Base-by-base conservation (phyloP, 2,329 filamentous ascomycete genomes). In the Microcyclosporella mali region DNA sequence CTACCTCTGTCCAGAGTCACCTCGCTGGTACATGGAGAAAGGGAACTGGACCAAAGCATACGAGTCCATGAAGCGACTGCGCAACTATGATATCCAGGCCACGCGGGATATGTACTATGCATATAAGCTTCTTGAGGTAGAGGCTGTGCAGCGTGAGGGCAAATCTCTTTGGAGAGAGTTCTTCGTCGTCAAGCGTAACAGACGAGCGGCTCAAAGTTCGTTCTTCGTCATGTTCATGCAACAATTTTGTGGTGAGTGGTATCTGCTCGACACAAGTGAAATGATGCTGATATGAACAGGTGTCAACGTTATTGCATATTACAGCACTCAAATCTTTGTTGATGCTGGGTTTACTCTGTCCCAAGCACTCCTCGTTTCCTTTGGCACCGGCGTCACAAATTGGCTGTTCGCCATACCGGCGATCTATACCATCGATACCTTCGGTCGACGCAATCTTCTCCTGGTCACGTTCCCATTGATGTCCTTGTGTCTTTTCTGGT, bases 401-500 rank as follows among this genome's bases (percentile, higher is more conserved):
- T 50, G 47, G 47, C 41, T 50, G 21, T 50, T 50, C 35, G 47
- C 47, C 16, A 50, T 50, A 18, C 47, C 47, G 14, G 47, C 47
- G 7, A 40, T 50, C 37, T 50, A 49, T 18, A 49, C 47, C 9
- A 71, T 71, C 43, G 68, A 66, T 46, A 63, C 67, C 0, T 69
- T 68, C 28, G 68, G 68, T 6, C 65, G 68, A 3, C 65, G 69
- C 8, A 69, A 68, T 33, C 56, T 71, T 0, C 58, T 71, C 1
- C 62, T 71, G 1, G 63, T 61, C 1, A 70, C 67, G 1, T 71
- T 70, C 45, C 69, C 69, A 0, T 54, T 69, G 3, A 69, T 71
- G 67, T 52, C 60, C 1, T 63, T 72, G 3, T 70, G 70, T 50
- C 63, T 73, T 3, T 67, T 76, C 51, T 71, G 73, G 56, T 67